phyloP scores from a whole-genome alignment of 192 early-diverging fungal genomes.

The Coemansia sp. region DNA sequence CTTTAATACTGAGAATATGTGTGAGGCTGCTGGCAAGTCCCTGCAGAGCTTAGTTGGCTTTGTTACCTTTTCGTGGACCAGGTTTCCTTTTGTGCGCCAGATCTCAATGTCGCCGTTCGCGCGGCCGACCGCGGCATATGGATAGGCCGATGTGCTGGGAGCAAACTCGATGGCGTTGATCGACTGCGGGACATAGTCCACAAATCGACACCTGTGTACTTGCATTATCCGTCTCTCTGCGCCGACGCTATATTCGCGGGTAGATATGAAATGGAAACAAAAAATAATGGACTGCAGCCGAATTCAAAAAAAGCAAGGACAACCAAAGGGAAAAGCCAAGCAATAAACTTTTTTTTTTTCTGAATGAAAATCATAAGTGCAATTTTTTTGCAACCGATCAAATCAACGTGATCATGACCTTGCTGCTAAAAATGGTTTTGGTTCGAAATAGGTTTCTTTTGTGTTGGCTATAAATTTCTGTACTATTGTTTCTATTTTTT shows the following conservation, averaged over 20 bases:
- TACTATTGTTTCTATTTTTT: conserved; percentile 6
- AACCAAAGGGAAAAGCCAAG: not conserved
- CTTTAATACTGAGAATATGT: not conserved
- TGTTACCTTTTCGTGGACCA: conserved; percentile 77
- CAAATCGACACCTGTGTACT: conserved; percentile 83
- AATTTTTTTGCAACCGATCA: conserved; percentile 12
- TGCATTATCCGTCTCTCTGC: conserved; percentile 55
- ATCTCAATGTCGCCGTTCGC: conserved; percentile 94
- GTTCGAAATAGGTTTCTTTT: not conserved
- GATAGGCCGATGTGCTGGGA: conserved; percentile 55
- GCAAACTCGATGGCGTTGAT: conserved; percentile 82
- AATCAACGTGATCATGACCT: not conserved
- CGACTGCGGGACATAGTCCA: conserved; percentile 80
- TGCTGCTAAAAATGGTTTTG: not conserved
- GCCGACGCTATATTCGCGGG: not conserved
- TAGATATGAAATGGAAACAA: not conserved
- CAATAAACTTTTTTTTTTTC: conserved; percentile 9
- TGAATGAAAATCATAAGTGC: not conserved
- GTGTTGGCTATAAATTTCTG: not conserved
- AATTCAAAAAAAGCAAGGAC: not conserved
- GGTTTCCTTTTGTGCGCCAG: conserved; percentile 72
- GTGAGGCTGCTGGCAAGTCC: not conserved
- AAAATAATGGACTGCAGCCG: not conserved
- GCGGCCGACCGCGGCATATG: conserved; percentile 77
- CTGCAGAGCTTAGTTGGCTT: not conserved